Conservation (phyloP, 768 basidiomycete species). For the Kwoniella botswanensis region DNA sequence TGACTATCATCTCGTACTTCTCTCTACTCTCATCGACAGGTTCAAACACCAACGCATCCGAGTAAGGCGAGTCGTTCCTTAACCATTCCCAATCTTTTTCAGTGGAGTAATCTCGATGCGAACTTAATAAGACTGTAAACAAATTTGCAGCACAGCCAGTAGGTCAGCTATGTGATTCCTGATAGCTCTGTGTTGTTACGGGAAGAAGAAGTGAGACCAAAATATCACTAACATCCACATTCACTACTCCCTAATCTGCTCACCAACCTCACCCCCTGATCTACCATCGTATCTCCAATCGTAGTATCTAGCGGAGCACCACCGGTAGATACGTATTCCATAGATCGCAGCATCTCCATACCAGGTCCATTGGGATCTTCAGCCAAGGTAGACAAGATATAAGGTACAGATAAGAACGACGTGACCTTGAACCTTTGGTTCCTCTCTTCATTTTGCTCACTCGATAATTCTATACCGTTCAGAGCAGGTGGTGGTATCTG, state of each 20-base stretch:
- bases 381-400: slow-evolving; percentile 61
- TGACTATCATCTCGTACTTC: slow-evolving; percentile 63
- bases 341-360: slow-evolving; percentile 57
- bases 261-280: slow-evolving; percentile 62
- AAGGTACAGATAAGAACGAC: slow-evolving; percentile 56
- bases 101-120: slow-evolving; percentile 61
- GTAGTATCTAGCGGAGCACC: slow-evolving; percentile 65
- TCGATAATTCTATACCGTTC: not conserved
- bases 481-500: not conserved
- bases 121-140: slow-evolving; percentile 57
- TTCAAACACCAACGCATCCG: slow-evolving; percentile 46
- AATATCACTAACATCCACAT: slow-evolving; percentile 51
- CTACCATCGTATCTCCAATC: slow-evolving; percentile 63
- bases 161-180: too few species aligned
- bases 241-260: slow-evolving; percentile 64
- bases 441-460: slow-evolving; percentile 20
- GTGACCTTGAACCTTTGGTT: slow-evolving; percentile 29
- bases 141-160: too few species aligned
- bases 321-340: slow-evolving; percentile 64
- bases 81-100: slow-evolving; percentile 68
- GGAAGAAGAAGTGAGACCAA: slow-evolving; percentile 13
- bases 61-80: slow-evolving; percentile 54
- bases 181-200: too few species aligned
- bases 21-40: slow-evolving; percentile 45
- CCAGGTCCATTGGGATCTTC: slow-evolving; percentile 61